phyloP scores from a whole-genome alignment of 106 monocot species.

The Ottelia alismoides region DNA sequence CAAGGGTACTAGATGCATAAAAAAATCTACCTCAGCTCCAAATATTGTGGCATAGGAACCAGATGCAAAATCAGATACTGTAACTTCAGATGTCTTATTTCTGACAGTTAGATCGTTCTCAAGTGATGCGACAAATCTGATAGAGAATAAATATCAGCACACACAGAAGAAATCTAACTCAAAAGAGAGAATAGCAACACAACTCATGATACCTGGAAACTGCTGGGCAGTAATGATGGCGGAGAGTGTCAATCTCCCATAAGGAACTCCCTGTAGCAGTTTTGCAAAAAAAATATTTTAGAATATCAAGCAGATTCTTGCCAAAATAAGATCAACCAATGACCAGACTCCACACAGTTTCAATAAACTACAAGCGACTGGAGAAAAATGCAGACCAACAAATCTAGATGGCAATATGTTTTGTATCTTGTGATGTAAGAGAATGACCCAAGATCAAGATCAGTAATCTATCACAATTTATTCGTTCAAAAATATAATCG shows the following conservation, averaged over 20 bases:
- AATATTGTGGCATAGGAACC: constrained; percentile 88
- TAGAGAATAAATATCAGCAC: neutral
- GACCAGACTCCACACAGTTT: too few species aligned
- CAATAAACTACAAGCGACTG: too few species aligned
- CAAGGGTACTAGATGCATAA: neutral
- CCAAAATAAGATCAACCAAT: too few species aligned
- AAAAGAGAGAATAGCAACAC: neutral
- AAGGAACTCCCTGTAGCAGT: constrained; percentile 89
- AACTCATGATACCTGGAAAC: constrained; percentile 49
- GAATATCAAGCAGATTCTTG: too few species aligned
- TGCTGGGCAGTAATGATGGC: constrained; percentile 84
- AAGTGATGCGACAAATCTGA: constrained; percentile 74
- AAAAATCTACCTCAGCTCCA: constrained; percentile 49
- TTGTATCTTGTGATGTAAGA: too few species aligned
- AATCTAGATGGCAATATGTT: too few species aligned
- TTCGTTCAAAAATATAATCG: too few species aligned
- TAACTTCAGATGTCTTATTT: constrained; percentile 73
- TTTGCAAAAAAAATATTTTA: too few species aligned
- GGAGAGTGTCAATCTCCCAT: constrained; percentile 91
- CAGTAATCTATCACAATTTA: too few species aligned
- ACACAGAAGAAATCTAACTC: neutral
- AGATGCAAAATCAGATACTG: constrained; percentile 71
- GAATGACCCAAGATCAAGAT: too few species aligned
- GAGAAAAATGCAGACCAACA: too few species aligned
- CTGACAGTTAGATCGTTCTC: constrained; percentile 85